Base-by-base conservation (phyloP, 192 early-diverging fungal species). In the Coemansia sp. region DNA sequence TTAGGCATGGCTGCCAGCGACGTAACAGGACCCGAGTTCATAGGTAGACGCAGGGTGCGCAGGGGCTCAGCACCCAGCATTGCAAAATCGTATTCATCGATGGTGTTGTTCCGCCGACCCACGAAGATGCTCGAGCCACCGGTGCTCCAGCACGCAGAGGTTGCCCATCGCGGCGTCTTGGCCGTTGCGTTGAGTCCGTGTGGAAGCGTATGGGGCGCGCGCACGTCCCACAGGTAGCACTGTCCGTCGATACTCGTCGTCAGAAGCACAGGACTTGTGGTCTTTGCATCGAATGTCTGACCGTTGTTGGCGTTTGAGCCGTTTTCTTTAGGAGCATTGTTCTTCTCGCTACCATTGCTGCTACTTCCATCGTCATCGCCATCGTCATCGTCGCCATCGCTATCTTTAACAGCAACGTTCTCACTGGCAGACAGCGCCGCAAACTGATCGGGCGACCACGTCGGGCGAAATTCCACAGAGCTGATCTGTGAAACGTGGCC, bases 1-100 rank as follows among this genome's bases (percentile, higher is more conserved):
- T 96, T 98, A 18, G 90, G 87, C 84, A 95, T 79, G 37, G 80
- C 81, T 13, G 79, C 66, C 37, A 99, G 89, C 72, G 78, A 84
- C 4, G 88, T 90, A 0, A 99, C 94, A 0, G 91, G 89, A 1
- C 97, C 97, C 7, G 95, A 96, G 63, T 92, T 91, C 21, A 84
- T 78, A 21, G 97, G 95, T 79, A 99, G 86, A 25, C 86, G 86
- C 56, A 97, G 79, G 1, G 89, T 84, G 40, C 91, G 88, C 20
- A 94, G 74, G 2, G 88, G 74, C 40, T 84, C 83, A 12, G 88
- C 80, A 26, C 84, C 84, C 25, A 51, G 2, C 49, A 58, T 66
- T 0, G 66, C 76, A 67, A 91, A 79, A 70, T 96, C 94, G 71
- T 87, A 95, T 72, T 97, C 97, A 73, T 99, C 95, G 9, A 99